A percentile compares a stretch with the other conserved stretches of the same genome.
Conservation (phyloP, 2,329 filamentous ascomycete species). For the Curvularia eragrostidis region DNA sequence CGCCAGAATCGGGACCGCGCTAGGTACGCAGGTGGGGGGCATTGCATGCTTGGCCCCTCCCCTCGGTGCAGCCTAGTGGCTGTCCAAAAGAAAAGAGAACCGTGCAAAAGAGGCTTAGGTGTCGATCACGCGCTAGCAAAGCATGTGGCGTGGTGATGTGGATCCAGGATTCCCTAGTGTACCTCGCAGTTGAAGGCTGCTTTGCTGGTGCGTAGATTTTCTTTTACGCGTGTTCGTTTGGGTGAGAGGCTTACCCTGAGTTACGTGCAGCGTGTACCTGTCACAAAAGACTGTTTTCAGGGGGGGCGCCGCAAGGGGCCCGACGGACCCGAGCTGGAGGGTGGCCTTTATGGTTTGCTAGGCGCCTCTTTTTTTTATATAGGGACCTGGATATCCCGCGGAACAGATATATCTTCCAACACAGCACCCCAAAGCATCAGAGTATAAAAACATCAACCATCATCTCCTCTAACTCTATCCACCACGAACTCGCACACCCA, state of each 20-base stretch:
- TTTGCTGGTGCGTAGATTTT: not conserved
- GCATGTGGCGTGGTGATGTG: conserved; percentile 2
- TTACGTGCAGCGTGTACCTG: not conserved
- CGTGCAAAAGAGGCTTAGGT: conserved; percentile 1
- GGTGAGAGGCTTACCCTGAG: conserved; percentile 5
- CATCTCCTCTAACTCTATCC: not conserved
- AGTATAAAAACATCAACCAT: not conserved
- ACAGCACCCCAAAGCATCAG: not conserved
- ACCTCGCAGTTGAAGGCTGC: conserved; percentile 1
- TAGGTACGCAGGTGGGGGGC: not conserved
- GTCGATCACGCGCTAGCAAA: conserved; percentile 2
- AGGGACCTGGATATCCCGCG: not conserved
- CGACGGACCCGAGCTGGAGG: not conserved
- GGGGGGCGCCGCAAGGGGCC: not conserved
- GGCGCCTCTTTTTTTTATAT: conserved; percentile 3
- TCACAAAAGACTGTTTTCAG: conserved; percentile 1
- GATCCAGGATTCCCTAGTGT: conserved; percentile 3
- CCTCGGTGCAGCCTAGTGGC: not conserved
- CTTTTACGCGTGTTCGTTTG: conserved; percentile 9
- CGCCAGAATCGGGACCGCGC: not conserved
- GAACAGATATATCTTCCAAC: not conserved
- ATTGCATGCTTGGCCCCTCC: not conserved
- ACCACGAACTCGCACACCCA: not conserved
- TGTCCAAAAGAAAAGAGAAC: not conserved
- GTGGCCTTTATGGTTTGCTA: not conserved